Percentiles rank a stretch among this genome's conserved stretches.
Conservation (phyloP, 2,329 filamentous ascomycete genomes). For the Aureobasidium sp. region DNA sequence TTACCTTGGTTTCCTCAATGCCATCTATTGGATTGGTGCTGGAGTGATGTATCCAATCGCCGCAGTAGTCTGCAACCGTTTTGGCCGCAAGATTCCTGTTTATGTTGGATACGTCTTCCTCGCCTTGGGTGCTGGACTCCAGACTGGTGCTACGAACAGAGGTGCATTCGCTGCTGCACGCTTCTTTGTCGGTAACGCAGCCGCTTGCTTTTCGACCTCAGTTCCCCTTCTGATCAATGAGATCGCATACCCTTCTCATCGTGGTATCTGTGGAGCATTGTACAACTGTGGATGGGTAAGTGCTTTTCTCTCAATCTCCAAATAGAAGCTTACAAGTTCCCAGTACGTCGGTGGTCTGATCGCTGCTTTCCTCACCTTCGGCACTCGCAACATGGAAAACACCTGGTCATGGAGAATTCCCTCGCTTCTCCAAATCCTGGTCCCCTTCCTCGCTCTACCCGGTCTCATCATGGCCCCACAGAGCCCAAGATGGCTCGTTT, state of each 20-base stretch:
- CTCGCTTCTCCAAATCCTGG: constrained; percentile 28
- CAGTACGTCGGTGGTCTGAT: constrained; percentile 25
- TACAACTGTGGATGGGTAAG: constrained; percentile 28
- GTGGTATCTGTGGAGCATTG: not conserved
- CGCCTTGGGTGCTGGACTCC: constrained; percentile 24
- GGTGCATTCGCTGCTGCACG: not conserved
- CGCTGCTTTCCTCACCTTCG: constrained; percentile 47
- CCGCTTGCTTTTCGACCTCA: not conserved
- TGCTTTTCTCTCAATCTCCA: constrained; percentile 22
- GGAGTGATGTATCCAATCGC: not conserved
- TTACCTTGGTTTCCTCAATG: constrained; percentile 11
- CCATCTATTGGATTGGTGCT: constrained; percentile 8
- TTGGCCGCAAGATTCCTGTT: constrained; percentile 53
- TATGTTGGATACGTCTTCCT: constrained; percentile 52
- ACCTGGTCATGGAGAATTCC: constrained; percentile 33
- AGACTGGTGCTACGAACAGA: constrained; percentile 2
- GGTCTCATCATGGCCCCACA: constrained; percentile 48
- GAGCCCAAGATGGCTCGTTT: constrained; percentile 66
- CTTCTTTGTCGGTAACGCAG: constrained; percentile 6
- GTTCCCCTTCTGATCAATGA: constrained; percentile 14
- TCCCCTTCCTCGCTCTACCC: constrained; percentile 28
- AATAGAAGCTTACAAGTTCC: too few relatives aligned
- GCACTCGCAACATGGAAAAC: constrained; percentile 26
- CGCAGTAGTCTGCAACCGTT: constrained; percentile 42
- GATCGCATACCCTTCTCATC: constrained; percentile 4